Base-by-base conservation (phyloP, 768 basidiomycete genomes). In the Tricholoma hemisulphureum region DNA sequence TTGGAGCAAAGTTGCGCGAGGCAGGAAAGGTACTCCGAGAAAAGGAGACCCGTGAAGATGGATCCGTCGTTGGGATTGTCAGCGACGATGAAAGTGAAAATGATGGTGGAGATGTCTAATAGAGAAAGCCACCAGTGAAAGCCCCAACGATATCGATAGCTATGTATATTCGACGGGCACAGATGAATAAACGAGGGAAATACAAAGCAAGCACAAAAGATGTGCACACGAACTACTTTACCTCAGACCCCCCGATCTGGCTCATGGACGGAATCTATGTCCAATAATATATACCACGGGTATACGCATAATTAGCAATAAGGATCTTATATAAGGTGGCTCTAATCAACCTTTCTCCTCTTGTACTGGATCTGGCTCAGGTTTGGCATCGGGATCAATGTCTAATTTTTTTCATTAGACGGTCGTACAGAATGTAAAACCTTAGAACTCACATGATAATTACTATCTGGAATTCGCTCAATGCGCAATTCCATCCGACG, bases 311-410 rank as follows among this genome's bases (percentile, higher is more conserved):
- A 4, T n/a, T 49, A 29, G 29, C 5, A 13, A 43, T 49, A 29
- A 49, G 2, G n/a, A 31, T 51, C 23, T 32, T n/a, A n/a, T n/a
- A n/a, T n/a, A 24, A 2, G 26, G 18, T 29, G 16, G 20, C 10
- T 64, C 66, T 72, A 83, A 64, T 82, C 80, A 56, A 81, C 79
- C 18, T 79, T 76, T 64, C 89, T 82, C 65, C 88, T 80, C 62
- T 89, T 83, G 70, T 87, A 92, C 41, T 78, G 75, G 58, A 92
- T 80, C 51, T 74, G 75, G 62, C 85, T 80, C 8, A 88, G 88
- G 61, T 88, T 85, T 46, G 95, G 95, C 77, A 93, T 86, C 48
- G 91, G 89, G 65, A 98, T 95, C 92, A 98, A 91, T 18, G 94
- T 95, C 93, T 96, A 66, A 10, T 63, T 51, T 10, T 51, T 10